Evolutionary conservation across 768 basidiomycete species (phyloP), one percentile per base, ranked within the genome.

Genomic region (Fistulinella prunicolor): DNA sequence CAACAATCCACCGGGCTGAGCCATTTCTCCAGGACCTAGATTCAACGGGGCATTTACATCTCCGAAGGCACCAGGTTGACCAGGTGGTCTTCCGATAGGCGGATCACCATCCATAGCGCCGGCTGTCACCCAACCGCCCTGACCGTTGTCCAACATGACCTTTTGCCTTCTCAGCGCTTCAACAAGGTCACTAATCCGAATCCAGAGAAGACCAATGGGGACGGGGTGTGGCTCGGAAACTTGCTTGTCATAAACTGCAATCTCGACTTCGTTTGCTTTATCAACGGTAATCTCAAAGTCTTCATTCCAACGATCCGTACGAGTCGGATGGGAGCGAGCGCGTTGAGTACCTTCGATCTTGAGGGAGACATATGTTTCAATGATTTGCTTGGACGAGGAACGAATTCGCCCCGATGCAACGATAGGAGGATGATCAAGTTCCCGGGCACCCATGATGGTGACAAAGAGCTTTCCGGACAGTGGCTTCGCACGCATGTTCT

Each of bases 221-320:
- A 89, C 79, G 1, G 91, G 85, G 56, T 92, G 80, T 13, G 73
- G 72, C 52, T 93, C 90, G 47, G 83, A 85, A 17, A 81, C 79
- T 60, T 90, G 89, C 58, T 92, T 92, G 69, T 99, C 96, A 60
- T 93, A 94, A 26, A 99, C 81, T 24, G 92, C 89, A 43, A 99
- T 85, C 71, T 98, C 96, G 41, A 97, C 89, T 75, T 99, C 96
- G 64, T 95, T 97, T 13, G 95, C 94, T 69, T 98, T 98, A 74
- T 98, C 95, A 34, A 98, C 89, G 0, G 85, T 77, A 50, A 99
- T 91, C 68, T 95, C 93, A 53, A 98, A 97, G 50, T 94, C 90
- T 69, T 99, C 94, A 64, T 92, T 91, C 96, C 96, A 99, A 38
- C 89, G 85, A 69, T 98, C 96, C 23, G 87, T 96, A 50, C 93